Conservation (phyloP, 768 basidiomycete species). For the Kwoniella shandongensis region DNA sequence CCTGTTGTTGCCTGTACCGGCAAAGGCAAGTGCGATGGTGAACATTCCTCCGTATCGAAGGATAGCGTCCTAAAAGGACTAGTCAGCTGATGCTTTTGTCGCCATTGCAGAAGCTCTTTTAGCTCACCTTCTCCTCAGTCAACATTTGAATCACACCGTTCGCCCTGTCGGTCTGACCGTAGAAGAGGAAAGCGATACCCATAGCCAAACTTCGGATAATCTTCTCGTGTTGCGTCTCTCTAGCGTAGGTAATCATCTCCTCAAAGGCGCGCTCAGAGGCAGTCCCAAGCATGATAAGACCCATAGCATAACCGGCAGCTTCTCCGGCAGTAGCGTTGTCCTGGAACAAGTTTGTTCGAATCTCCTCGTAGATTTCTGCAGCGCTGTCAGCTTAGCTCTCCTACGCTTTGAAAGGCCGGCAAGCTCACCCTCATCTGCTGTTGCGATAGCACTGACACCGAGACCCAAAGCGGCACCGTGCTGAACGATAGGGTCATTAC, state of each 20-base stretch:
- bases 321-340: constrained; percentile 97
- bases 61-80: constrained; percentile 74
- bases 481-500: constrained; percentile 80
- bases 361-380: constrained; percentile 81
- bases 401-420: neutral
- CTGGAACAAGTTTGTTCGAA: constrained; percentile 82
- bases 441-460: constrained; percentile 94
- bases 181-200: constrained; percentile 87
- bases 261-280: constrained; percentile 73
- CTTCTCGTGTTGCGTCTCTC: constrained; percentile 98
- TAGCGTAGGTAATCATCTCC: constrained; percentile 94
- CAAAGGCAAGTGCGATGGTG: constrained; percentile 92
- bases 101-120: constrained; percentile 7
- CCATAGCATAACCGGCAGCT: constrained; percentile 96
- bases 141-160: constrained; percentile 75
- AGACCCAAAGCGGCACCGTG: constrained; percentile 96
- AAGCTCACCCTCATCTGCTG: constrained; percentile 64
- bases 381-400: constrained; percentile 7
- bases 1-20: constrained; percentile 90
- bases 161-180: constrained; percentile 89
- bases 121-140: constrained; percentile 76
- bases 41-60: constrained; percentile 97
- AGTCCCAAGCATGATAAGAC: constrained; percentile 95
- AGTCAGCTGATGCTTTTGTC: neutral
- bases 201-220: constrained; percentile 94